These are phyloP conservation scores for Solanum chacoense DNA, from an alignment of 305 asterid species.

Conservation along the genomic window DNA sequence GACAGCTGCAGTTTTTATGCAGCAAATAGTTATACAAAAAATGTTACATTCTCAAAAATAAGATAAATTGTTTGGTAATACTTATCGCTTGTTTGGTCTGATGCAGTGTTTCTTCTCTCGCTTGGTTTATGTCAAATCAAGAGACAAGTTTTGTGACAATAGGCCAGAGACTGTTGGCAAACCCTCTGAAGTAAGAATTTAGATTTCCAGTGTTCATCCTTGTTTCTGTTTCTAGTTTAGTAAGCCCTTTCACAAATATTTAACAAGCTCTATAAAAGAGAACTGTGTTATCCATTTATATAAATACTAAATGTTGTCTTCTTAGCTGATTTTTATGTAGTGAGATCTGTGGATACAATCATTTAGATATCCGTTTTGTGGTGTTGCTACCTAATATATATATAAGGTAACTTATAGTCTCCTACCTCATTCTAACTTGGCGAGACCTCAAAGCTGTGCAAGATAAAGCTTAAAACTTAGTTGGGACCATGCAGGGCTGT, in stretches of 20 bases:
- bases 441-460: background rate
- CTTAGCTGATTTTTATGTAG: background rate
- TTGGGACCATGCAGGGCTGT: background rate
- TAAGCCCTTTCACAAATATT: background rate
- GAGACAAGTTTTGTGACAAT: conserved; percentile 97
- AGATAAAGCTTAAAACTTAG: background rate
- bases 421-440: background rate
- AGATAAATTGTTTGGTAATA: background rate
- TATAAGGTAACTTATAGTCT: background rate
- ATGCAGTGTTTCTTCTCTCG: conserved; percentile 99
- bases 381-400: background rate
- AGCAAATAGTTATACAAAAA: background rate
- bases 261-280: background rate
- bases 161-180: conserved; percentile 94
- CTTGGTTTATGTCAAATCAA: conserved; percentile 99
- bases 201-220: conserved; percentile 1
- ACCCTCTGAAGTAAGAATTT: conserved; percentile 80
- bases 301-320: background rate
- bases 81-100: conserved; percentile 10
- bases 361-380: background rate
- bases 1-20: background rate
- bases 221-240: background rate
- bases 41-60: background rate
- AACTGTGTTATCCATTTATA: background rate
- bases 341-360: background rate